Base-by-base conservation (phyloP, 371 early-diverging fungal genomes). In the Saksenaea oblongispora region DNA sequence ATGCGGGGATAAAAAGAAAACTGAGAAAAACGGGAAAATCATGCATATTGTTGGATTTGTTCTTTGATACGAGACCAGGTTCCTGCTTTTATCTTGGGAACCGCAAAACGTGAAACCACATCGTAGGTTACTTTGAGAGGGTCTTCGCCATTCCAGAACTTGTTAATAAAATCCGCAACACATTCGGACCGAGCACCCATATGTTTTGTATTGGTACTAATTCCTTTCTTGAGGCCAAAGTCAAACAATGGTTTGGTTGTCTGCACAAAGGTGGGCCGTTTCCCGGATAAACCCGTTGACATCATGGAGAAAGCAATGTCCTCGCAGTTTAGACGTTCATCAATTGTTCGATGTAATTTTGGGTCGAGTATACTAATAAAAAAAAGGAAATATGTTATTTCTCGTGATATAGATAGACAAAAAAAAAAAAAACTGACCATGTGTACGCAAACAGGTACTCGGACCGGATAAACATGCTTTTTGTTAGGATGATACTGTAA, bases 251-350 rank as follows among this genome's bases (percentile, higher is more conserved):
- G 58, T 42, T 63, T 39, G 51, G 44, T 24, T 1, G 75, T 58
- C 4, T 54, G 37, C n/a, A 82, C 80, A 54, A 54, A 64, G 3
- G 65, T 60, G 13, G 77, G 59, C 0, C 65, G 51, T 13, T 63
- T 60, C 14, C 65, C 65, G 2, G 75, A 67, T 26, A 76, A 36
- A 5, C 80, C 83, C 28, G 74, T 65, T 1, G 69, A 79, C 72
- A 83, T 64, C 70, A 83, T 67, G n/a, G 71, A 62, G 47, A 80
- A 73, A 2, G 73, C 79, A 58, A 83, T 70, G 47, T 83, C 83
- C 57, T 83, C 83, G 56, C 83, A 83, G 57, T 83, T 83, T 7
- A 73, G 35, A 26, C 63, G 58, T 2, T 41, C 35, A 59, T 83
- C 83, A 2, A 83, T 64, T 22, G 34, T 57, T 26, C 60, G 67